Evolutionary conservation across 768 basidiomycete genomes (phyloP).

Genomic region (Leccinum variicolor): DNA sequence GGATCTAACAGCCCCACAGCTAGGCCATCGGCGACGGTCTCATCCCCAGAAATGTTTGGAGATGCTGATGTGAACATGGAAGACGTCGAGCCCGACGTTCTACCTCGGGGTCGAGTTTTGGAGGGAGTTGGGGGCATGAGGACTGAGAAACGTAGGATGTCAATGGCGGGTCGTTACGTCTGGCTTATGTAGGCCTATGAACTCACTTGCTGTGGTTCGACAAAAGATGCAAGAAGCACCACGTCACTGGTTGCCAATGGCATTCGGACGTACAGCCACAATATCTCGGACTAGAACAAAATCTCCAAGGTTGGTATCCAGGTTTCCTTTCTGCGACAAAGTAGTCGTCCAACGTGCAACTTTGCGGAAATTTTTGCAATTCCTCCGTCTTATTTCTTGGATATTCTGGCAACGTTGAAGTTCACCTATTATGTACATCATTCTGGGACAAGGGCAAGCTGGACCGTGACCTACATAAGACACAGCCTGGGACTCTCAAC

Average conservation of each 20-base stretch:
- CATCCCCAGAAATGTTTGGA: neutral
- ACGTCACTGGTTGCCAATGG: neutral
- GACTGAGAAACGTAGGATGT: neutral
- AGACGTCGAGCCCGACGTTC: neutral
- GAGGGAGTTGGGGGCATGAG: neutral
- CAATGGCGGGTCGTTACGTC: neutral
- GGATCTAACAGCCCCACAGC: constrained; percentile 55
- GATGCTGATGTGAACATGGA: constrained; percentile 1
- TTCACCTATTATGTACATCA: neutral
- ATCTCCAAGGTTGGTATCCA: neutral
- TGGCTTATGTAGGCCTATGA: constrained; percentile 13
- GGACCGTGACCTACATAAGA: neutral
- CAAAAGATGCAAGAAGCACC: neutral
- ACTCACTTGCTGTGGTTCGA: constrained; percentile 2
- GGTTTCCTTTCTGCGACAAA: neutral
- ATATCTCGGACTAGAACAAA: neutral
- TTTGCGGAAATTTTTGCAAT: too few species aligned
- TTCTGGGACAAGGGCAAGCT: neutral
- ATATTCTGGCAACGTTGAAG: neutral
- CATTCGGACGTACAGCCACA: neutral
- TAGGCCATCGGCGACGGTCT: neutral
- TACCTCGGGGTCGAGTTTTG: neutral
- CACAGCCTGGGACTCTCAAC: neutral
- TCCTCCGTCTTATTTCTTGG: neutral
- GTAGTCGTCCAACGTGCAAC: neutral